Evolutionary conservation across 495 filamentous ascomycete species (phyloP).

Genomic region (Neurospora sublineolata): DNA sequence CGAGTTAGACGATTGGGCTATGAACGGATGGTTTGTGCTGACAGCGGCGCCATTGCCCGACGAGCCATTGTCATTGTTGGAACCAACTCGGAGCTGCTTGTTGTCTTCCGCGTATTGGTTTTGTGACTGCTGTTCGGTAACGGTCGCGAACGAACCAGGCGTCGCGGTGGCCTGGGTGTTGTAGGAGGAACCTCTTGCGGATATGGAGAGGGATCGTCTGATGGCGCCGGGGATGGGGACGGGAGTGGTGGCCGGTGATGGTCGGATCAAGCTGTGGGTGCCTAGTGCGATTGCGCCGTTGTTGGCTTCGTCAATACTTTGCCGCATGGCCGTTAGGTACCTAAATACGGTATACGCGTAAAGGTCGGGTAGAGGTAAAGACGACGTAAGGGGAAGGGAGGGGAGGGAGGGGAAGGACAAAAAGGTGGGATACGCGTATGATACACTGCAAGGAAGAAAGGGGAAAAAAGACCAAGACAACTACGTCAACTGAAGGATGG

Average conservation of each 20-base stretch:
- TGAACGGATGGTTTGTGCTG: neutral
- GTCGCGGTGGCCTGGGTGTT: neutral
- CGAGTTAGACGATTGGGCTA: conserved; percentile 9
- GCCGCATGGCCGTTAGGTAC: neutral
- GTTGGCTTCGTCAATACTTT: neutral
- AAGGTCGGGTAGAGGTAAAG: neutral
- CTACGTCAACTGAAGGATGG: too few relatives aligned
- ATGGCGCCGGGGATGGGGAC: neutral
- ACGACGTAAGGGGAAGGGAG: neutral
- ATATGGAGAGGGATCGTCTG: neutral
- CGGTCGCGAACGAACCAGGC: neutral
- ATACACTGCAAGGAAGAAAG: neutral
- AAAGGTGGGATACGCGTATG: neutral
- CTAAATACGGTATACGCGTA: neutral
- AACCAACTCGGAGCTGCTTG: conserved; percentile 11
- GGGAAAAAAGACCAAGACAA: neutral
- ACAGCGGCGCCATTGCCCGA: neutral
- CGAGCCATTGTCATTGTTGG: neutral
- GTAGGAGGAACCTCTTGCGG: neutral
- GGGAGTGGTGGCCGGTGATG: neutral
- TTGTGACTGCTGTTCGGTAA: neutral
- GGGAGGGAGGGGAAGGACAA: neutral
- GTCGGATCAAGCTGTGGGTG: conserved; percentile 2
- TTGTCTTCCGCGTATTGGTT: conserved; percentile 6
- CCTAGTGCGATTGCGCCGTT: conserved; percentile 6